Conservation (phyloP, 352 stramenopile genomes). For the Globisporangium ultimum region DNA sequence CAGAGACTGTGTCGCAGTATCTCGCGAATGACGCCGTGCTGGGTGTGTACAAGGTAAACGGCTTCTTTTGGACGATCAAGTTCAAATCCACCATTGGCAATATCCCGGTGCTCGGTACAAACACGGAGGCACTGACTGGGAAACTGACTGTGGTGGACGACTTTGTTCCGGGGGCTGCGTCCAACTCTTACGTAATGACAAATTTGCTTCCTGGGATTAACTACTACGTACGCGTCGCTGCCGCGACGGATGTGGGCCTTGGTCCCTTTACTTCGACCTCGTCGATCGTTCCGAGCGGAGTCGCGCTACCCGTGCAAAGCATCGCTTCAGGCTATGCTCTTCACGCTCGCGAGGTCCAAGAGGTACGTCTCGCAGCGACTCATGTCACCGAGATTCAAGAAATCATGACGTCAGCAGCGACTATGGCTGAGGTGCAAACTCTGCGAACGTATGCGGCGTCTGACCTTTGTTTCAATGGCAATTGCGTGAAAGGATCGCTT, state of each 20-base stretch:
- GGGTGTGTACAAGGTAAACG: constrained; percentile 73
- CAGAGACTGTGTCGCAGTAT: constrained; percentile 27
- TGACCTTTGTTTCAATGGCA: constrained; percentile 36
- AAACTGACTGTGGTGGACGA: constrained; percentile 37
- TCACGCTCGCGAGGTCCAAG: constrained; percentile 57
- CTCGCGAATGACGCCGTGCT: constrained; percentile 30
- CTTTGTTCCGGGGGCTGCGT: constrained; percentile 32
- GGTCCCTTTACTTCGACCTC: constrained; percentile 36
- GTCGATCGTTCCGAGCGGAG: constrained; percentile 46
- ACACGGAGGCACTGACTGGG: constrained; percentile 19
- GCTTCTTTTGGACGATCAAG: constrained; percentile 77
- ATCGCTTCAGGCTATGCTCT: constrained; percentile 57
- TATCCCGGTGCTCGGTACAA: constrained; percentile 34
- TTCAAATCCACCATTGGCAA: constrained; percentile 80
- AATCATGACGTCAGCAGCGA: constrained; percentile 56
- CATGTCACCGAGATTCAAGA: constrained; percentile 69
- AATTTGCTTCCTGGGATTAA: constrained; percentile 58
- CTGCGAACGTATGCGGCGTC: constrained; percentile 46
- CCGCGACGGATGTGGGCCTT: constrained; percentile 50
- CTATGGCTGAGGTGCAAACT: constrained; percentile 73
- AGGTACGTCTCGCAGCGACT: constrained; percentile 58
- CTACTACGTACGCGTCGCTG: constrained; percentile 65
- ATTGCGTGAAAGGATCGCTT: constrained; percentile 49
- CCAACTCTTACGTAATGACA: constrained; percentile 38
- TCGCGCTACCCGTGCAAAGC: constrained; percentile 43